These are phyloP conservation scores for Wickerhamomyces tratensis DNA, from an alignment of 805 yeast species.

Conservation along the genomic window DNA sequence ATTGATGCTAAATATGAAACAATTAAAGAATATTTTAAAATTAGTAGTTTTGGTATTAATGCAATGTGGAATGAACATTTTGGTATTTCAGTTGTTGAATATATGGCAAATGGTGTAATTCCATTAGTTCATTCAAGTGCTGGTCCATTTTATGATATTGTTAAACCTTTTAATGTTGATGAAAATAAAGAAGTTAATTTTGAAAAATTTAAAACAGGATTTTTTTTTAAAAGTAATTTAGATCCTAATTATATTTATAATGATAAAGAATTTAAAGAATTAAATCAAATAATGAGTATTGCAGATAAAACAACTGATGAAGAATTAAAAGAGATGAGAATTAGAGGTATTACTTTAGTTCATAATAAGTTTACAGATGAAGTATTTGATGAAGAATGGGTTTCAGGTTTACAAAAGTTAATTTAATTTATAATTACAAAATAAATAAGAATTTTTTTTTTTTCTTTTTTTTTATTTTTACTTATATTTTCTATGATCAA, in stretches of 20 bases:
- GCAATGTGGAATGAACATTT: slow-evolving; percentile 99
- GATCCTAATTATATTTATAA: slow-evolving; percentile 58
- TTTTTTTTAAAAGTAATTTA: slow-evolving; percentile 57
- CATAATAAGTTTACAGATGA: slow-evolving; percentile 51
- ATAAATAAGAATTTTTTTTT: too few relatives aligned
- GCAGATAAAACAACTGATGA: slow-evolving; percentile 29
- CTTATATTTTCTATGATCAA: too few relatives aligned
- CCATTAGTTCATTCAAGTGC: slow-evolving; percentile 94
- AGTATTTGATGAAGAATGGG: slow-evolving; percentile 49
- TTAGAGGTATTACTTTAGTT: slow-evolving; percentile 35
- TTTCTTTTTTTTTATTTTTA: too few relatives aligned
- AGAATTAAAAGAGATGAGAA: slow-evolving; percentile 31
- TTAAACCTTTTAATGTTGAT: slow-evolving; percentile 39
- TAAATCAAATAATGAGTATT: slow-evolving; percentile 38
- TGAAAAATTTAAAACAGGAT: slow-evolving; percentile 54
- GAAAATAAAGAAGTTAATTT: slow-evolving; percentile 20
- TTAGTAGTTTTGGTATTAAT: slow-evolving; percentile 70
- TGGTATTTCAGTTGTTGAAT: slow-evolving; percentile 95
- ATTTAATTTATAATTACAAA: too few relatives aligned
- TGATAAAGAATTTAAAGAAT: slow-evolving; percentile 28
- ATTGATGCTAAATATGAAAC: slow-evolving; percentile 66
- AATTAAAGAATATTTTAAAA: slow-evolving; percentile 43
- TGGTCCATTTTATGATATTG: slow-evolving; percentile 88
- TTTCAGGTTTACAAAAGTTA: slow-evolving; percentile 6
- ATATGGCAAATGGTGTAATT: slow-evolving; percentile 73